Base-by-base conservation (phyloP, 306 rosid genomes). In the Cyclanthera cordifolia region DNA sequence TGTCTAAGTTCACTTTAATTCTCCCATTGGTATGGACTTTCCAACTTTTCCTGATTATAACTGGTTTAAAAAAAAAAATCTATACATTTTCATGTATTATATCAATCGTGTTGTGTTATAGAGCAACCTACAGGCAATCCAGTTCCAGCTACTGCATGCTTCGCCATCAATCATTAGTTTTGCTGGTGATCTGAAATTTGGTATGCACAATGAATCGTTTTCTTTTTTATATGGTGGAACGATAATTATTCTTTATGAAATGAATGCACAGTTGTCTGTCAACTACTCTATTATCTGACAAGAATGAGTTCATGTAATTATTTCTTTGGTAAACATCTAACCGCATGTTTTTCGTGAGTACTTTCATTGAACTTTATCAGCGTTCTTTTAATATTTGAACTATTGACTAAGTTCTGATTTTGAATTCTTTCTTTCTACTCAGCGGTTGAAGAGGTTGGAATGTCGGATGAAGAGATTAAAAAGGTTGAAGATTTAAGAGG, bases 1-100 rank as follows among this genome's bases (percentile, higher is more conserved):
- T 92, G 72, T 89, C 97, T 45, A 87, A 92, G 73, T 92, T 92
- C 79, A 81, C 96, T 16, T 79, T 92, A 90, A 92, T 92, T 75
- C 79, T 76, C 24, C 96, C 97, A 24, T 81, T 92, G 95, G 97
- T 92, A 92, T 34, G 86, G 57, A 19, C 59, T 24, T 13, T 71
- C 50, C 1, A 53, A 39, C 68, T 67, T 8, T n/a, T 73, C 63
- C 78, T 73, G 15, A 49, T 30, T 67, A 41, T 47, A 55, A 46
- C 17, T 68, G 51, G 67, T n/a, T n/a, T n/a, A n/a, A n/a, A n/a
- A n/a, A n/a, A n/a, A n/a, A n/a, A n/a, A n/a, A n/a, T n/a, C n/a
- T n/a, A n/a, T n/a, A n/a, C n/a, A n/a, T n/a, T n/a, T 47, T 15
- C 19, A 16, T 5, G 48, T 45, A 19, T 43, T 20, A 52, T 27